Conservation (phyloP, 163 green algal species). For the Smithsoniella earleae region DNA sequence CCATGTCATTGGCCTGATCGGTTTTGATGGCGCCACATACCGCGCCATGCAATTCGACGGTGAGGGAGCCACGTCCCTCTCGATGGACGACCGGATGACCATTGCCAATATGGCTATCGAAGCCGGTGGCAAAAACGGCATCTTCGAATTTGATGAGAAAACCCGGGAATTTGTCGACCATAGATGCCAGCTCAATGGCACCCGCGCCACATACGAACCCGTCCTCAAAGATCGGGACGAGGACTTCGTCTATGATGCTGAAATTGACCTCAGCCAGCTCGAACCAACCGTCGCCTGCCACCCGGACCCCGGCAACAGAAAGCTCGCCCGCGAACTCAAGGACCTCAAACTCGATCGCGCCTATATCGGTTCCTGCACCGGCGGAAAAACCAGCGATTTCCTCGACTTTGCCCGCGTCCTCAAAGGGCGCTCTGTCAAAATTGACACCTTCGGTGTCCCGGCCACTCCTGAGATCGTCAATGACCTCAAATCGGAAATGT, state of each 20-base stretch:
- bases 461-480: too few relatives aligned
- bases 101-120: slow-evolving; percentile 98
- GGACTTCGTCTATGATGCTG: too few relatives aligned
- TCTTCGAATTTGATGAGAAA: slow-evolving; percentile 77
- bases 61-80: slow-evolving; percentile 62
- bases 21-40: slow-evolving; percentile 76
- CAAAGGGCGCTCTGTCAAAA: slow-evolving; percentile 75
- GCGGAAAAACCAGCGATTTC: slow-evolving; percentile 95
- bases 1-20: slow-evolving; percentile 92
- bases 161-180: slow-evolving; percentile 88
- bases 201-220: slow-evolving; percentile 62
- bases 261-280: slow-evolving; percentile 87
- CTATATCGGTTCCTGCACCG: slow-evolving; percentile 85
- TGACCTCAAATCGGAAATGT: too few relatives aligned
- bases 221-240: too few relatives aligned
- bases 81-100: slow-evolving; percentile 97
- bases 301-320: slow-evolving; percentile 91
- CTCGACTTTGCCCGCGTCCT: slow-evolving; percentile 77
- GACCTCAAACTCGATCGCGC: slow-evolving; percentile 87
- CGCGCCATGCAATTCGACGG: slow-evolving; percentile 90
- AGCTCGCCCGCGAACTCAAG: slow-evolving; percentile 71
- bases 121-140: slow-evolving; percentile 87
- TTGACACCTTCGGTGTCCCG: slow-evolving; percentile 90
- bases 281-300: slow-evolving; percentile 88
- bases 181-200: too few relatives aligned